These are phyloP conservation scores for Neurospora sp. DNA, from an alignment of 495 filamentous ascomycete genomes.

Conservation along the genomic window DNA sequence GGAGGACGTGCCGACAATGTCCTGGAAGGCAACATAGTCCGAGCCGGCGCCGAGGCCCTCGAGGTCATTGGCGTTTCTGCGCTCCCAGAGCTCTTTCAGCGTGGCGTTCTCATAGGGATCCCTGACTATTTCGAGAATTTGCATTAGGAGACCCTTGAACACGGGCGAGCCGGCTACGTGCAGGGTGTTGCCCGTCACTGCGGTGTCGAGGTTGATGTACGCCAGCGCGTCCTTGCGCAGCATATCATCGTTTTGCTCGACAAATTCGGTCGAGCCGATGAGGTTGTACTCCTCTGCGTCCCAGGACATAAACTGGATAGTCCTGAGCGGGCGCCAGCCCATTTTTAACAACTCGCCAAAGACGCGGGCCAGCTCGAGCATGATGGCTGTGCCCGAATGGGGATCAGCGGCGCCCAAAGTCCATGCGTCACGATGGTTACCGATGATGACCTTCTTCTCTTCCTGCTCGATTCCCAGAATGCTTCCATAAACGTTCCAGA, in stretches of 20 bases:
- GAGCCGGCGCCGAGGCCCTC: constrained; percentile 68
- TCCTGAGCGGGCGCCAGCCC: constrained; percentile 86
- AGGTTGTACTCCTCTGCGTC: constrained; percentile 89
- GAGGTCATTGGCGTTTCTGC: constrained; percentile 46
- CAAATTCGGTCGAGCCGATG: constrained; percentile 90
- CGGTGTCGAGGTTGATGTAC: constrained; percentile 90
- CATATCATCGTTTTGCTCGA: constrained; percentile 78
- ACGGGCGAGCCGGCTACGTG: constrained; percentile 69
- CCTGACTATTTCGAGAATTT: constrained; percentile 58
- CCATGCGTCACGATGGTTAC: constrained; percentile 92
- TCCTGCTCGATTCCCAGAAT: constrained; percentile 74
- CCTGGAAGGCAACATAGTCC: constrained; percentile 87
- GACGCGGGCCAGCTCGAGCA: constrained; percentile 77
- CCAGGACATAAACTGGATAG: constrained; percentile 93
- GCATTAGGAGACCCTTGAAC: constrained; percentile 59
- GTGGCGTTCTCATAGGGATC: constrained; percentile 68
- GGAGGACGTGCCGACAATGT: constrained; percentile 84
- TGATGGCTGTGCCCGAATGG: constrained; percentile 80
- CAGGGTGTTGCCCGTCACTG: constrained; percentile 64
- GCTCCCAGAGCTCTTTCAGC: constrained; percentile 65
- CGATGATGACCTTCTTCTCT: constrained; percentile 81
- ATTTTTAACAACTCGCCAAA: constrained; percentile 63
- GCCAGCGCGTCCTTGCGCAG: constrained; percentile 65
- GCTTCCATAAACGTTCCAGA: constrained; percentile 81
- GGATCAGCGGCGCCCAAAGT: constrained; percentile 80